Evolutionary conservation across 345 rosid species (phyloP).

Genomic region (Salix purpurea): DNA sequence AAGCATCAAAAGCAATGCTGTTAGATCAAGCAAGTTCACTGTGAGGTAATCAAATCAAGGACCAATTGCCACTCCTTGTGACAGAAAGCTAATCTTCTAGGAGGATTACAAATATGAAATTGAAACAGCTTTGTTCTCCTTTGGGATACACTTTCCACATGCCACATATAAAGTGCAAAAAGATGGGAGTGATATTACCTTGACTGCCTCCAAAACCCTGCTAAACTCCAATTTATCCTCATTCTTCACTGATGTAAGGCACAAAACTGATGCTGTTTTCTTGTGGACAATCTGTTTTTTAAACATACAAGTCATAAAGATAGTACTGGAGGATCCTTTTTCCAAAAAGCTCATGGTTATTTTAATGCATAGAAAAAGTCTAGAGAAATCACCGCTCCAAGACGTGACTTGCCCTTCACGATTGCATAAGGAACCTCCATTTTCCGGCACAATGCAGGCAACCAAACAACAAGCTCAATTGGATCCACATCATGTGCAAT

Average conservation of each 20-base stretch:
- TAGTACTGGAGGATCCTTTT: background rate
- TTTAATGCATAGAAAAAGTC: background rate
- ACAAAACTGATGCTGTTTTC: slow-evolving; percentile 67
- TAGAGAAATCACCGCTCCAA: slow-evolving; percentile 49
- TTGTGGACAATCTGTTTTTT: slow-evolving; percentile 54
- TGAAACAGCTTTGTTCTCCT: background rate
- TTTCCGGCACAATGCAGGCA: slow-evolving; percentile 72
- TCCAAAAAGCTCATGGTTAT: background rate
- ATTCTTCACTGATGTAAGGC: slow-evolving; percentile 66
- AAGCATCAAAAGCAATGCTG: background rate
- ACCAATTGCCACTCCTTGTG: background rate
- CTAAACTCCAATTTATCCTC: slow-evolving; percentile 75
- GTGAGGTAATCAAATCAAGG: background rate
- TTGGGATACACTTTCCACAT: background rate
- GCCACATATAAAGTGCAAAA: background rate
- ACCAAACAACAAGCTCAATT: slow-evolving; percentile 75
- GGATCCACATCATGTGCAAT: slow-evolving; percentile 86
- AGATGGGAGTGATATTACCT: slow-evolving; percentile 30
- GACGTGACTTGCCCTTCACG: slow-evolving; percentile 70
- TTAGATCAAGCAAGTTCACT: background rate
- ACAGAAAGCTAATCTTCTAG: background rate
- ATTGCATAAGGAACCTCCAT: slow-evolving; percentile 81
- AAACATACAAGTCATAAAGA: background rate
- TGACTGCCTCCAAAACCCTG: slow-evolving; percentile 64
- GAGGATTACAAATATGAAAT: background rate